Percentiles rank a stretch among this genome's conserved stretches.
These are phyloP conservation scores for Calonectria hawksworthii DNA, from an alignment of 2,329 filamentous ascomycete species.

Conservation along the genomic window DNA sequence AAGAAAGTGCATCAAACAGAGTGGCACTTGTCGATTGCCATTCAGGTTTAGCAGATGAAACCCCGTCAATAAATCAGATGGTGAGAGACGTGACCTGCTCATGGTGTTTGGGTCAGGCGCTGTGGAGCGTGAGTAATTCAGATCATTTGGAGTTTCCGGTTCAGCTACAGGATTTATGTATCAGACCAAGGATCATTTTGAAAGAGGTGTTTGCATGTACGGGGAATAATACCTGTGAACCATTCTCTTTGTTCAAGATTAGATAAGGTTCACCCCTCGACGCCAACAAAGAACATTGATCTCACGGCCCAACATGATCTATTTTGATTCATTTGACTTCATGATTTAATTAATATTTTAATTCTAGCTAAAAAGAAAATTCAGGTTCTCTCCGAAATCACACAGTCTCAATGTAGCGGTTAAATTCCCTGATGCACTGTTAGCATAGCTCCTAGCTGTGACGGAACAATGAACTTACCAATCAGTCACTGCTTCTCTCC, in stretches of 20 bases:
- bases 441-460: background rate
- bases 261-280: background rate
- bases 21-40: background rate
- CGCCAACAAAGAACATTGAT: background rate
- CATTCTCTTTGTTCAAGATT: background rate
- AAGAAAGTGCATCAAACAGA: constrained; percentile 23
- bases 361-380: background rate
- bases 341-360: background rate
- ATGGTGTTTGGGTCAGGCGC: background rate
- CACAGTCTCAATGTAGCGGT: constrained; percentile 28
- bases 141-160: no score
- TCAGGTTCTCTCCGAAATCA: background rate
- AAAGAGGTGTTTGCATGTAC: background rate
- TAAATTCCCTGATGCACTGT: constrained; percentile 23
- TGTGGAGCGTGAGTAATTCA: background rate
- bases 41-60: background rate
- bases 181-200: background rate
- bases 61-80: no score
- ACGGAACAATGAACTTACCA: constrained; percentile 68
- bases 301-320: no score
- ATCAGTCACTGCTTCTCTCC: constrained; percentile 83
- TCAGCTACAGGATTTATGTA: background rate
- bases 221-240: background rate
- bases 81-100: background rate
- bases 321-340: background rate